phyloP scores from a whole-genome alignment of 2,329 filamentous ascomycete genomes.

The Calonectria hongkongensis region DNA sequence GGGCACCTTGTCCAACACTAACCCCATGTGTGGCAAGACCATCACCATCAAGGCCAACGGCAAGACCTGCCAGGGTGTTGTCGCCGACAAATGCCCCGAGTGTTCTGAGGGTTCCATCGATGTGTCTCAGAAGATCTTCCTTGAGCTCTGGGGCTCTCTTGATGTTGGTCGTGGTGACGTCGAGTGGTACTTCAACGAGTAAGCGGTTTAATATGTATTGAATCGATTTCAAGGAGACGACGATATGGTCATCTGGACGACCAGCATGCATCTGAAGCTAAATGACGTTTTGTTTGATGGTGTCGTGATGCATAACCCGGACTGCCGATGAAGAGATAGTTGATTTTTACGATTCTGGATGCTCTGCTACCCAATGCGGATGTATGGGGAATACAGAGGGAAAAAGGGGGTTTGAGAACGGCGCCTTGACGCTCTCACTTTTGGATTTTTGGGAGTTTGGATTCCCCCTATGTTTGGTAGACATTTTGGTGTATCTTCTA shows the following conservation, averaged over 20 bases:
- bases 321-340: slow-evolving; percentile 48
- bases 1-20: slow-evolving; percentile 77
- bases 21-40: slow-evolving; percentile 81
- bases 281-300: slow-evolving; percentile 1
- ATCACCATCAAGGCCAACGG: slow-evolving; percentile 79
- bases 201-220: neutral
- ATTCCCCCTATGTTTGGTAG: slow-evolving; percentile 47
- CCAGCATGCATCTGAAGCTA: neutral
- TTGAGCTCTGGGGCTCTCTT: slow-evolving; percentile 69
- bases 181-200: slow-evolving; percentile 68
- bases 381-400: slow-evolving; percentile 44
- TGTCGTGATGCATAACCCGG: slow-evolving; percentile 30
- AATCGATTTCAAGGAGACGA: neutral
- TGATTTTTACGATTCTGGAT: slow-evolving; percentile 51
- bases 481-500: slow-evolving; percentile 24
- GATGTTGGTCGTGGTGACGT: slow-evolving; percentile 64
- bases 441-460: slow-evolving; percentile 53
- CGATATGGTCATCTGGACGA: slow-evolving; percentile 25
- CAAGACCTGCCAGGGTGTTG: slow-evolving; percentile 73
- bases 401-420: slow-evolving; percentile 38
- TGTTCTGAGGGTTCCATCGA: slow-evolving; percentile 77
- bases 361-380: slow-evolving; percentile 45
- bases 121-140: slow-evolving; percentile 74
- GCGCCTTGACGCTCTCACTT: slow-evolving; percentile 39
- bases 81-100: slow-evolving; percentile 86